Evolutionary conservation across 768 basidiomycete species (phyloP), one percentile per base, ranked within the genome.

Genomic region (Hypholoma fasciculare): DNA sequence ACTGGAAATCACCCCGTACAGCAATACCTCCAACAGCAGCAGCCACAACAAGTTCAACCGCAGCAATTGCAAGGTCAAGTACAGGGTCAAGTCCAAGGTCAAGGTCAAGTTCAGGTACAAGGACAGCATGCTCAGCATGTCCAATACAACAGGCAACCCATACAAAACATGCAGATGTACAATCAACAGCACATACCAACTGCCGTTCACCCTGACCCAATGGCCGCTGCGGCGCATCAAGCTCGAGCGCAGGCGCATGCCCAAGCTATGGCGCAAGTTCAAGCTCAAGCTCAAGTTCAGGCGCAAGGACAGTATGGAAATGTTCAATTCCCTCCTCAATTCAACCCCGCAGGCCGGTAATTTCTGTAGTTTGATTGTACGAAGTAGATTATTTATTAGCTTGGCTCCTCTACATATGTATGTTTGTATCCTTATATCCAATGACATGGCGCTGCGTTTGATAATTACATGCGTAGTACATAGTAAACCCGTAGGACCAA

Each of bases 11-110:
- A 49, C 43, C 85, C 79, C 53, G 75, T 75, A n/a, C 83, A 76
- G 54, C 76, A 78, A 46, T 80, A 80, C 37, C 81, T 78, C 38
- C 76, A 76, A 27, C 75, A 72, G 43, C 72, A 67, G 43, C 71
- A 69, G 27, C 74, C 69, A 27, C 72, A 68, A 60, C 76, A 78
- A 37, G 71, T 74, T 43, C 69, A 69, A 38, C 72, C 71, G 34
- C 67, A 70, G 11, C 75, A 69, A 49, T 72, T 71, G 46, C 70
- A 65, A 52, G 48, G 60, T 4, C 63, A 64, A 42, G 34, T 38
- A 27, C 67, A 65, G 19, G 63, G 64, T 7, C 63, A 66, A 42
- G 69, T 69, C 16, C 72, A 74, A 58, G 68, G 2, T 9, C 30
- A 65, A 23, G 63, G 64, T 9, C 63, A 66, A 42, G 69, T 69